These are phyloP conservation scores for Lichina pygmaea DNA, from an alignment of 495 filamentous ascomycete species.

Conservation along the genomic window DNA sequence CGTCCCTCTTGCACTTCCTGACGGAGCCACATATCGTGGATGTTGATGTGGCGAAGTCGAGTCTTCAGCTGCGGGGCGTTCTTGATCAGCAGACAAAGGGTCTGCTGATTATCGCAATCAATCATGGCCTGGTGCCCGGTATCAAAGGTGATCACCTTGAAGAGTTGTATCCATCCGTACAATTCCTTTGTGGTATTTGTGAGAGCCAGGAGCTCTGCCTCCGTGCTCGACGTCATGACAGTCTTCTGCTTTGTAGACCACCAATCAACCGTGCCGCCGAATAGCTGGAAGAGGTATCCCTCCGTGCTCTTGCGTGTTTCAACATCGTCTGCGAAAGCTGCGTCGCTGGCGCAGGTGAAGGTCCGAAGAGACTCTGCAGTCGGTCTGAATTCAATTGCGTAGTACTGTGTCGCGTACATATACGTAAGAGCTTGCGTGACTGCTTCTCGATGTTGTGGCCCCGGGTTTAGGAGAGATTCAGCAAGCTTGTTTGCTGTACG, in stretches of 20 bases:
- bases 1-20: conserved; percentile 2
- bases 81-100: not conserved
- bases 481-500: conserved; percentile 4
- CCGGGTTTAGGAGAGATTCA: conserved; percentile 7
- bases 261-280: not conserved
- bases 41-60: conserved; percentile 6
- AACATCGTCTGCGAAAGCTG: too few relatives aligned
- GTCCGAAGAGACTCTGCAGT: not conserved
- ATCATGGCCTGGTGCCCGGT: too few relatives aligned
- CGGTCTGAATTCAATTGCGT: not conserved
- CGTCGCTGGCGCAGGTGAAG: conserved; percentile 3
- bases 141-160: too few relatives aligned
- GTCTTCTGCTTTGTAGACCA: not conserved
- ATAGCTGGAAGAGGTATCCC: conserved; percentile 2
- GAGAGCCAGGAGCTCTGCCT: conserved; percentile 1
- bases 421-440: conserved; percentile 6
- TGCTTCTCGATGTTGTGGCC: conserved; percentile 2
- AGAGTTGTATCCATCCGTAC: too few relatives aligned
- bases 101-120: not conserved
- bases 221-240: conserved; percentile 1
- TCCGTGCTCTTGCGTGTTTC: too few relatives aligned
- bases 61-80: not conserved
- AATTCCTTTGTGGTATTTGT: too few relatives aligned
- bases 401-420: conserved; percentile 1
- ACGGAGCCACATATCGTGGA: conserved; percentile 5